Base-by-base conservation (phyloP, 805 yeast genomes). In the Sugiyamaella americana region DNA sequence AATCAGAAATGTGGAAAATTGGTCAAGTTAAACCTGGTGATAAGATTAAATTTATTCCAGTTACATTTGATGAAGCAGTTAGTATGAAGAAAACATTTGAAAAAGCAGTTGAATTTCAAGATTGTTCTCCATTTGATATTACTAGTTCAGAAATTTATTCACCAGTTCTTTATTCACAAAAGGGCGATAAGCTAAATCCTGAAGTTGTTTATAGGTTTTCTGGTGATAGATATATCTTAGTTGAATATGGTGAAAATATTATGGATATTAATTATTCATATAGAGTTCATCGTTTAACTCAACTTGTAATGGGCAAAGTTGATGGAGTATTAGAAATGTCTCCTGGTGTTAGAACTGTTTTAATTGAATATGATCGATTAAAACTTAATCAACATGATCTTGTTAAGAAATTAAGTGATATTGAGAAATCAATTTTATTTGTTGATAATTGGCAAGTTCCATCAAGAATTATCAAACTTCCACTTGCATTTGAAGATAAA, bases 1-100 rank as follows among this genome's bases (percentile, higher is more conserved):
- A 88, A 60, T 87, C 94, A 36, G 98, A 93, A 69, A 79, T 93
- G 83, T 91, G 98, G 98, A 93, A 93, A 71, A 85, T 93, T 61
- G 98, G 98, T 40, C 98, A 91, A 70, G 89, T 87, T 37, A 89
- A 86, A 65, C 97, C 98, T 3, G 98, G 98, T 60, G 98, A 93
- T 60, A 58, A 65, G 41, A 80, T 91, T 50, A 76, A 76, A 55
- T 91, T 93, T 71, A 79, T 80, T 47, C 96, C 97, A 32, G 73
- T 93, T 38, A 58, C 79, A 13, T 83, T 77, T 56, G 80, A 76
- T 24, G 68, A 74, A 48, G 96, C 98, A 4, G 70, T 84, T 54
- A 63, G 63, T 16, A 70, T 89, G 64, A 84, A 79, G 65, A 58
- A 58, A 22, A 63, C 69, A 1, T 94, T 84, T 62, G 89, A 87